Evolutionary conservation across 2,329 filamentous ascomycete genomes (phyloP).

Genomic region (Trichoderma harzianum): DNA sequence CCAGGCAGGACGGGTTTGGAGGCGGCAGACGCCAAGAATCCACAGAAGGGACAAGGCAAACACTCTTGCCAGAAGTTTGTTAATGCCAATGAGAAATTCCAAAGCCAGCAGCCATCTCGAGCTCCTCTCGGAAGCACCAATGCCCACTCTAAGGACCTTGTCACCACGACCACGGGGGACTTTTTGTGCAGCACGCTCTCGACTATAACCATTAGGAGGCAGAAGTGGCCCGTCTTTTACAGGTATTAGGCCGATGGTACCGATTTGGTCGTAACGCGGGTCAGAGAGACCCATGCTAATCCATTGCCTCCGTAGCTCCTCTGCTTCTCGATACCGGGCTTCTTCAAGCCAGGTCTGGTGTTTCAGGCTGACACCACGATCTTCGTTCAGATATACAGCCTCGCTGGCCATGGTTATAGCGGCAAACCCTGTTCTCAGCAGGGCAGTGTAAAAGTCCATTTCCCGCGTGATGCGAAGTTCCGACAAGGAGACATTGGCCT

Average conservation of each 20-base stretch:
- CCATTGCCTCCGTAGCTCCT: slow-evolving; percentile 54
- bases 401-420: slow-evolving; percentile 91
- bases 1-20: slow-evolving; percentile 44
- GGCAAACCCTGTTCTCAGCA: slow-evolving; percentile 82
- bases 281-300: slow-evolving; percentile 45
- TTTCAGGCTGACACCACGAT: slow-evolving; percentile 68
- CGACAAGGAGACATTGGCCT: slow-evolving; percentile 82
- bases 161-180: slow-evolving; percentile 46
- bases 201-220: slow-evolving; percentile 59
- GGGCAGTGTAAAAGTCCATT: slow-evolving; percentile 93
- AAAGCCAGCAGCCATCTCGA: slow-evolving; percentile 73
- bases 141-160: slow-evolving; percentile 56
- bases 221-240: slow-evolving; percentile 45
- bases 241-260: slow-evolving; percentile 54
- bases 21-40: slow-evolving; percentile 51
- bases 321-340: slow-evolving; percentile 74
- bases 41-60: slow-evolving; percentile 43
- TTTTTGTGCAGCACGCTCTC: slow-evolving; percentile 65
- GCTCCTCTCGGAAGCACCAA: slow-evolving; percentile 75
- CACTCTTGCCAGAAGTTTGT: slow-evolving; percentile 37
- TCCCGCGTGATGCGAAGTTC: slow-evolving; percentile 76
- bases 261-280: slow-evolving; percentile 50
- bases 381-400: slow-evolving; percentile 93
- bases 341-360: slow-evolving; percentile 89
- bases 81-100: slow-evolving; percentile 74